Conservation (phyloP, 2,329 filamentous ascomycete genomes). For the Eutypella sp. region DNA sequence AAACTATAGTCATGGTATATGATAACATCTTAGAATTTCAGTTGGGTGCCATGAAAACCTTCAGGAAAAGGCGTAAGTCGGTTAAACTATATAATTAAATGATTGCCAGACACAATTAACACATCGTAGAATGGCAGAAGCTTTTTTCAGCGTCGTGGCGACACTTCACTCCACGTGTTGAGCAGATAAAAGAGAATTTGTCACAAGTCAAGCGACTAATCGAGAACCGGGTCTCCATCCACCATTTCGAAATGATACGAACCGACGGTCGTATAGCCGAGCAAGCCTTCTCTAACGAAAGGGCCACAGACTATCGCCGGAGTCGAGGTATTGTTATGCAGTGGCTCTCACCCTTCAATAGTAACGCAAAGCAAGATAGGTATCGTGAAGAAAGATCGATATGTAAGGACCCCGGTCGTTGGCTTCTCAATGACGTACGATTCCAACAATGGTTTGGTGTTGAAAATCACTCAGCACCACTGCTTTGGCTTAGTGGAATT, state of each 20-base stretch:
- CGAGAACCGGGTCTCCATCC: slow-evolving; percentile 23
- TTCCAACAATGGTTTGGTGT: slow-evolving; percentile 21
- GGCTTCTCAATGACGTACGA: slow-evolving; percentile 22
- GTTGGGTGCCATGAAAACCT: slow-evolving; percentile 23
- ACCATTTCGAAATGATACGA: slow-evolving; percentile 21
- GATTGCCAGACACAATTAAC: not conserved
- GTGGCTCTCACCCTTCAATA: slow-evolving; percentile 14
- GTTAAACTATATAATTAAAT: no score
- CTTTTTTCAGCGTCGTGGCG: slow-evolving; percentile 29
- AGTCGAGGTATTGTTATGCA: slow-evolving; percentile 6
- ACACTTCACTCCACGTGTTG: slow-evolving; percentile 22
- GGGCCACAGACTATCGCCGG: slow-evolving; percentile 10
- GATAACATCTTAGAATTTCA: slow-evolving; percentile 35
- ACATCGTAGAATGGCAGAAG: slow-evolving; percentile 22
- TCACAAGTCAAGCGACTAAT: slow-evolving; percentile 22
- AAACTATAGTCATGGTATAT: slow-evolving; percentile 29
- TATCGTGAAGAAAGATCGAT: slow-evolving; percentile 8
- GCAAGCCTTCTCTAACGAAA: slow-evolving; percentile 12
- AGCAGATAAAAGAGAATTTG: slow-evolving; percentile 24
- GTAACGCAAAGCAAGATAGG: slow-evolving; percentile 6
- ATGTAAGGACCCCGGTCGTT: slow-evolving; percentile 18
- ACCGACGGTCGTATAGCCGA: slow-evolving; percentile 10
- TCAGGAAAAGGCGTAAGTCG: slow-evolving; percentile 18
- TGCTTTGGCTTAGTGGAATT: slow-evolving; percentile 35
- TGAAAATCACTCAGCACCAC: slow-evolving; percentile 12